phyloP scores from a whole-genome alignment of 306 rosid species.

The Malus sieversii region DNA sequence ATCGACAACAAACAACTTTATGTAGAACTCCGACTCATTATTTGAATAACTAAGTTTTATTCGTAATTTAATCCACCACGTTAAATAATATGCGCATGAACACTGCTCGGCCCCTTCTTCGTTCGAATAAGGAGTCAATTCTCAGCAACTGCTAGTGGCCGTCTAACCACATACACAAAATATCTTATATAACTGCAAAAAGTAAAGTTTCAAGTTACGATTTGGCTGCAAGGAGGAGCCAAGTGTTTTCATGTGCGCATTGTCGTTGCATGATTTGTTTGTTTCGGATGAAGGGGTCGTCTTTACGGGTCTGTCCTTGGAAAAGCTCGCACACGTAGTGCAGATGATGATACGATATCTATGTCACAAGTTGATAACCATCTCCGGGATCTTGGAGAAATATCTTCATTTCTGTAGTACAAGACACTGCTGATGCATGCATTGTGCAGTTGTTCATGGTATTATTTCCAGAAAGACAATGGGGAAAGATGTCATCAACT shows the following conservation, averaged over 20 bases:
- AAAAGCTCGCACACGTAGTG: neutral
- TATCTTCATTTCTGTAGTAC: neutral
- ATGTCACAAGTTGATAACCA: neutral
- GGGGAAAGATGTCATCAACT: neutral
- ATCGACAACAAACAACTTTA: too few relatives aligned
- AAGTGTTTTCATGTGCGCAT: neutral
- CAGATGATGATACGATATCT: neutral
- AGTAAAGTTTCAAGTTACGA: neutral
- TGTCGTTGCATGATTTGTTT: neutral
- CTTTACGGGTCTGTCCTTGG: neutral
- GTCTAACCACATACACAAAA: neutral
- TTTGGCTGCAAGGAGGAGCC: neutral
- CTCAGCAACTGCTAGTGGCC: neutral
- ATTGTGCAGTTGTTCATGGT: neutral
- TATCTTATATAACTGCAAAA: neutral
- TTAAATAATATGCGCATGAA: neutral
- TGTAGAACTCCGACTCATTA: too few relatives aligned
- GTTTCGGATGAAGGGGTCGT: neutral
- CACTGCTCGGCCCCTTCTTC: neutral
- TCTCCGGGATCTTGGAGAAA: neutral
- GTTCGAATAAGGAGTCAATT: neutral
- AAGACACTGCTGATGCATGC: neutral
- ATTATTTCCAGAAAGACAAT: neutral
- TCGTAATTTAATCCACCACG: too few relatives aligned
- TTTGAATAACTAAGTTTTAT: too few relatives aligned